These are phyloP conservation scores for Suhomyces xylopsoci DNA, from an alignment of 805 yeast species.

Conservation along the genomic window DNA sequence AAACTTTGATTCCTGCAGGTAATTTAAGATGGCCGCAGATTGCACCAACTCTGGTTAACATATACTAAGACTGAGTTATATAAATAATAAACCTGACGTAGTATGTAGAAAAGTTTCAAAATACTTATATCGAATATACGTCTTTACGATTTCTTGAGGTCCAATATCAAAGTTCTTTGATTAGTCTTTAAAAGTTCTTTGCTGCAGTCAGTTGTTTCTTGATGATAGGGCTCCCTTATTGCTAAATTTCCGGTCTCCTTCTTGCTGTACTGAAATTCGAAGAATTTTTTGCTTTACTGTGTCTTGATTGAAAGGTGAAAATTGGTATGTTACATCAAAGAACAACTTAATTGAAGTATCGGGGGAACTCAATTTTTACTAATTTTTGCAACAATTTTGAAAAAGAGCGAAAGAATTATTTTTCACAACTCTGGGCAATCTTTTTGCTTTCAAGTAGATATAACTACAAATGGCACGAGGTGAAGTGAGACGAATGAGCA, in stretches of 20 bases:
- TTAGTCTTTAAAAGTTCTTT: no score
- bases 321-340: neutral
- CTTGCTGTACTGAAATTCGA: neutral
- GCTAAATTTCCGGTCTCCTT: neutral
- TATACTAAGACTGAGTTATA: neutral
- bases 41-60: neutral
- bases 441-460: neutral
- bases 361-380: neutral
- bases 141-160: neutral
- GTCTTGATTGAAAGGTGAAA: neutral
- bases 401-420: neutral
- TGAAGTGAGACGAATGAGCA: neutral
- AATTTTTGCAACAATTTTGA: neutral
- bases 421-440: neutral
- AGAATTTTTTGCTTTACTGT: no score
- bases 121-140: neutral
- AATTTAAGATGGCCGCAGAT: neutral
- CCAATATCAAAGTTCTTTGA: neutral
- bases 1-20: slow-evolving; percentile 3
- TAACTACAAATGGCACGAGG: neutral
- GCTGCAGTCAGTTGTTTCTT: neutral
- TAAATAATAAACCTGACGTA: neutral
- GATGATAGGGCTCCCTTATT: neutral
- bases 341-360: neutral
- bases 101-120: neutral